phyloP scores from a whole-genome alignment of 805 yeast genomes.

The Martiniozyma abietophila region DNA sequence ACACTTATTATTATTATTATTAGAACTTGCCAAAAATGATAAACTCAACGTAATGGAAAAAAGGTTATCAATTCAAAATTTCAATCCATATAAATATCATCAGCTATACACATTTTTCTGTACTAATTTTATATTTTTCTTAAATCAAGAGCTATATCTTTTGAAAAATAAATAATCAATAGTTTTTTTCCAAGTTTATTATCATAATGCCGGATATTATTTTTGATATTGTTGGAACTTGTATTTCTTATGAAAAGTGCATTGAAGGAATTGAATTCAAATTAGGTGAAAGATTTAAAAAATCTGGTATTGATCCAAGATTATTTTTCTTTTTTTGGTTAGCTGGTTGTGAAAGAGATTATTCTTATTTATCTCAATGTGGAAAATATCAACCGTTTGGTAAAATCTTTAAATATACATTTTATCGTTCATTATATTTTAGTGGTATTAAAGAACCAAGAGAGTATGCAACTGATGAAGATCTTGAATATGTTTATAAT shows the following conservation, averaged over 20 bases:
- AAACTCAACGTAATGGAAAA: no score
- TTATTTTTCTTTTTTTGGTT: slow-evolving; percentile 12
- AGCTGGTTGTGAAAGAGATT: slow-evolving; percentile 71
- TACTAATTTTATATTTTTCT: no score
- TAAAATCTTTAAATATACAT: slow-evolving; percentile 21
- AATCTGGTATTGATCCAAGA: slow-evolving; percentile 16
- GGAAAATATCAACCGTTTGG: slow-evolving; percentile 21
- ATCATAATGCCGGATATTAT: slow-evolving; percentile 26
- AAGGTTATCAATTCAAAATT: no score
- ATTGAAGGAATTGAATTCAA: slow-evolving; percentile 18
- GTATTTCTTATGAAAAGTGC: slow-evolving; percentile 20
- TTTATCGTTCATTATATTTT: slow-evolving; percentile 20
- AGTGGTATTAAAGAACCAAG: slow-evolving; percentile 24
- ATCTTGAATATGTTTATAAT: slow-evolving; percentile 17
- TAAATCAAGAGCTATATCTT: no score
- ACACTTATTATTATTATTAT: no score
- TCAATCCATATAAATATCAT: no score
- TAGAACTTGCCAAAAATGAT: no score
- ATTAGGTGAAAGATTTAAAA: slow-evolving; percentile 19
- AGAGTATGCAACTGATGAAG: slow-evolving; percentile 21
- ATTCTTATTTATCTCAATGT: slow-evolving; percentile 21
- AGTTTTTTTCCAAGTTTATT: no score
- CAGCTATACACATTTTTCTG: no score
- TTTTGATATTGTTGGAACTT: slow-evolving; percentile 25
- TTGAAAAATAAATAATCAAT: no score